phyloP scores from a whole-genome alignment of 1,284 basidiomycete genomes.

The Trametes pubescens region DNA sequence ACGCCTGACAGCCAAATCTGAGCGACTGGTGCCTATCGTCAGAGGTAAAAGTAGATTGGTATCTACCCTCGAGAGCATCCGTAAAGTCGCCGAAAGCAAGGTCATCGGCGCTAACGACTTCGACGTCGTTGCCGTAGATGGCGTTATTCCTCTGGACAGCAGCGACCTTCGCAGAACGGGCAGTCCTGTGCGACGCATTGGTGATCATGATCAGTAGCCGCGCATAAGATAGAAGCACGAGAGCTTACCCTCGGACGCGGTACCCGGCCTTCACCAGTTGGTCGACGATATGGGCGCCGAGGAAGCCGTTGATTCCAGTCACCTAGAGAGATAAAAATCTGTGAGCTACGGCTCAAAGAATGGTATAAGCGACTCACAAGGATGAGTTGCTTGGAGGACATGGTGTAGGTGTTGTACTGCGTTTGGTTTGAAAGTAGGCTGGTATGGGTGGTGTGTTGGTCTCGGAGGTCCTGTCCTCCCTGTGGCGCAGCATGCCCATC shows the following conservation, averaged over 20 bases:
- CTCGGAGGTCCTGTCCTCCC: not conserved
- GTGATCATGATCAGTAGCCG: too few relatives aligned
- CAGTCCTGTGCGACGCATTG: slow-evolving; percentile 2
- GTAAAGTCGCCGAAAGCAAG: slow-evolving; percentile 37
- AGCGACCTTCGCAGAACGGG: slow-evolving; percentile 28
- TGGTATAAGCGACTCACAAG: not conserved
- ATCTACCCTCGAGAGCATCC: slow-evolving; percentile 37
- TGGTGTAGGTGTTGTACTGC: not conserved
- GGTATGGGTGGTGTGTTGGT: not conserved
- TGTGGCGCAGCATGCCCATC: not conserved
- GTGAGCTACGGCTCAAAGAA: not conserved
- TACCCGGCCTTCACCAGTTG: slow-evolving; percentile 39
- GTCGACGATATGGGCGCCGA: slow-evolving; percentile 39
- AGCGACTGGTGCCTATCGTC: not conserved
- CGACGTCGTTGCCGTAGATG: slow-evolving; percentile 30
- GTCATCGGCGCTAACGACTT: slow-evolving; percentile 35
- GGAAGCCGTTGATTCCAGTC: slow-evolving; percentile 41
- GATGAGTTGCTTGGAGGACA: slow-evolving; percentile 13
- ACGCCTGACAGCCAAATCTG: slow-evolving; percentile 25
- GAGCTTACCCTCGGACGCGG: slow-evolving; percentile 38
- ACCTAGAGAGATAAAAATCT: slow-evolving; percentile 22
- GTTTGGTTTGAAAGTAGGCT: not conserved
- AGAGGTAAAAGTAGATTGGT: too few relatives aligned
- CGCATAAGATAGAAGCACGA: not conserved
- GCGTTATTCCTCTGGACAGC: slow-evolving; percentile 25